Evolutionary conservation across 2,329 filamentous ascomycete species (phyloP), one percentile per base, ranked within the genome.

Genomic region (Diaporthe velutina): DNA sequence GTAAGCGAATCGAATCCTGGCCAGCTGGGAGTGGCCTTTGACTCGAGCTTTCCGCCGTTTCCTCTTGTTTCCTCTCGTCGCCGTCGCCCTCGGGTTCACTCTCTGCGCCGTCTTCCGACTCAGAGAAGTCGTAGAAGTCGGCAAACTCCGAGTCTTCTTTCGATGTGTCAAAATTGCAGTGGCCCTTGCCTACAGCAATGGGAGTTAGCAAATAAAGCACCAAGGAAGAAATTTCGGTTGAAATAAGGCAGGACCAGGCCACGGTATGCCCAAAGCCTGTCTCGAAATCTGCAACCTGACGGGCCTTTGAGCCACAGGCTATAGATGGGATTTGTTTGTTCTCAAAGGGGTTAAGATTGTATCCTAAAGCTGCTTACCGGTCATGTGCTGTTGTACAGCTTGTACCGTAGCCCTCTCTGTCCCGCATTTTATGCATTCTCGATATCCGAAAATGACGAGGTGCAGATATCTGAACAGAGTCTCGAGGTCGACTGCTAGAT

Each of bases 301-400:
- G n/a, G n/a, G n/a, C n/a, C n/a, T n/a, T n/a, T n/a, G n/a, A n/a
- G n/a, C n/a, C n/a, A n/a, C n/a, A n/a, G n/a, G n/a, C n/a, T n/a
- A n/a, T n/a, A n/a, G n/a, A n/a, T n/a, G n/a, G n/a, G n/a, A n/a
- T n/a, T n/a, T n/a, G n/a, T n/a, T n/a, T n/a, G n/a, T n/a, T n/a
- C n/a, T n/a, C n/a, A n/a, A n/a, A n/a, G n/a, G n/a, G n/a, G n/a
- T n/a, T n/a, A n/a, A n/a, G n/a, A n/a, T n/a, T n/a, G n/a, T n/a
- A n/a, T n/a, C n/a, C n/a, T n/a, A n/a, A n/a, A n/a, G n/a, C n/a
- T n/a, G n/a, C n/a, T n/a, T n/a, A 3, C 80, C 83, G 0, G 80
- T 77, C 88, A 89, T 90, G 71, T 90, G 89, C 48, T 88, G 86
- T 76, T 88, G 87, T 0, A 86, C 85, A 0, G 84, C 89, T 67